phyloP scores from a whole-genome alignment of 768 basidiomycete species.

The Termitomyces sp. region DNA sequence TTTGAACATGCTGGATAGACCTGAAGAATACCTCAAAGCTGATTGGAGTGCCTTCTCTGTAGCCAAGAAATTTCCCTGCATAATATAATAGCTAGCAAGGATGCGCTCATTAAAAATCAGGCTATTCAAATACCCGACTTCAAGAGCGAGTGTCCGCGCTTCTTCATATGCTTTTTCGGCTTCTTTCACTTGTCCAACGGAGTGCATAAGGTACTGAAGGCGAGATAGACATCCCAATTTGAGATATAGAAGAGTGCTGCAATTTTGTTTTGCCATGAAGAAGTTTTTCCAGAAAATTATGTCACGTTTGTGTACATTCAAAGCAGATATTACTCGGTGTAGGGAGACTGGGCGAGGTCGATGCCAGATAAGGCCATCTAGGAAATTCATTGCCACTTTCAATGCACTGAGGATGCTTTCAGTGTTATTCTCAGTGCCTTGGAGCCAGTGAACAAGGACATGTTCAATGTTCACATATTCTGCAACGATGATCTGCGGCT shows the following conservation, averaged over 20 bases:
- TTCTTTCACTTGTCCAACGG: background rate
- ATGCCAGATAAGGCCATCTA: no score
- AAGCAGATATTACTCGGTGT: no score
- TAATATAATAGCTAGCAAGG: background rate
- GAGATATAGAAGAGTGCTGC: background rate
- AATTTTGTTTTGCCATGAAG: no score
- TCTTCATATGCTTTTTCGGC: background rate
- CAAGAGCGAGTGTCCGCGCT: background rate
- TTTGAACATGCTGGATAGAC: background rate
- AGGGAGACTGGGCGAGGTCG: no score
- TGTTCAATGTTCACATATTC: no score
- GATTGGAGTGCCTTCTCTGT: background rate
- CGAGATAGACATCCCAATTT: background rate
- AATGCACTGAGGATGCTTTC: no score
- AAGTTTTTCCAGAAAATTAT: no score
- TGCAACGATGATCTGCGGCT: no score
- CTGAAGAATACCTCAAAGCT: background rate
- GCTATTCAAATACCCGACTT: background rate
- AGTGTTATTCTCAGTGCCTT: no score
- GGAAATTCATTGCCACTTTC: no score
- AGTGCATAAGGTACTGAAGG: background rate
- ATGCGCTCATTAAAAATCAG: background rate
- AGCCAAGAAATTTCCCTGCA: background rate
- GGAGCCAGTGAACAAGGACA: no score
- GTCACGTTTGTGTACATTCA: no score